These are phyloP conservation scores for Vanrija humicola DNA, from an alignment of 1,284 basidiomycete genomes.

Conservation along the genomic window DNA sequence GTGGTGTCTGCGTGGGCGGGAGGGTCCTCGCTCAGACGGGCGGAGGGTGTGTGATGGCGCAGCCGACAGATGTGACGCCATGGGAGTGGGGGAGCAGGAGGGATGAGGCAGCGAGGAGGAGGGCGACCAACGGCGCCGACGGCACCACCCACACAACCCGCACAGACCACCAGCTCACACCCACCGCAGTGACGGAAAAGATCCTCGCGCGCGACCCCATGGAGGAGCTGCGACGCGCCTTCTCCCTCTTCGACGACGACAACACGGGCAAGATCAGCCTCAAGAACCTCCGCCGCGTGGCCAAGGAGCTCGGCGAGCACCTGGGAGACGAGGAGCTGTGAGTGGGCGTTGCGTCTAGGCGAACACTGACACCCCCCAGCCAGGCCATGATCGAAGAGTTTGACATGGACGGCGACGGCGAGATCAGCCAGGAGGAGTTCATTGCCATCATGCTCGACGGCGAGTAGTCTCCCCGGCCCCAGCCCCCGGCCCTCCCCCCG, in stretches of 20 bases:
- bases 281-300: slow-evolving; percentile 85
- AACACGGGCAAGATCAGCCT: slow-evolving; percentile 90
- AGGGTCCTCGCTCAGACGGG: background rate
- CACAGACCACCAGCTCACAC: background rate
- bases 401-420: slow-evolving; percentile 96
- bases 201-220: slow-evolving; percentile 91
- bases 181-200: slow-evolving; percentile 76
- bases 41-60: background rate
- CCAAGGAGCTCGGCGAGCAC: slow-evolving; percentile 93
- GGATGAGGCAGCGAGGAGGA: background rate
- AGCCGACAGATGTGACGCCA: no score
- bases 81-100: background rate
- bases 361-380: slow-evolving; percentile 50
- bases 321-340: slow-evolving; percentile 96
- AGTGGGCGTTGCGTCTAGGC: slow-evolving; percentile 48
- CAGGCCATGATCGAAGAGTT: slow-evolving; percentile 99
- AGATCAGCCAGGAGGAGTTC: slow-evolving; percentile 69
- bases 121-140: background rate
- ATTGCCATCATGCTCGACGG: slow-evolving; percentile 93
- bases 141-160: background rate
- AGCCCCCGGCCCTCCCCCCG: background rate
- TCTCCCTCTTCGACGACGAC: slow-evolving; percentile 95
- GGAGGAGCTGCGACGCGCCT: slow-evolving; percentile 93
- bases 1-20: background rate
- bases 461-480: slow-evolving; percentile 48